phyloP scores from a whole-genome alignment of 2,329 filamentous ascomycete species.

The Hirsutella rhossiliensis region DNA sequence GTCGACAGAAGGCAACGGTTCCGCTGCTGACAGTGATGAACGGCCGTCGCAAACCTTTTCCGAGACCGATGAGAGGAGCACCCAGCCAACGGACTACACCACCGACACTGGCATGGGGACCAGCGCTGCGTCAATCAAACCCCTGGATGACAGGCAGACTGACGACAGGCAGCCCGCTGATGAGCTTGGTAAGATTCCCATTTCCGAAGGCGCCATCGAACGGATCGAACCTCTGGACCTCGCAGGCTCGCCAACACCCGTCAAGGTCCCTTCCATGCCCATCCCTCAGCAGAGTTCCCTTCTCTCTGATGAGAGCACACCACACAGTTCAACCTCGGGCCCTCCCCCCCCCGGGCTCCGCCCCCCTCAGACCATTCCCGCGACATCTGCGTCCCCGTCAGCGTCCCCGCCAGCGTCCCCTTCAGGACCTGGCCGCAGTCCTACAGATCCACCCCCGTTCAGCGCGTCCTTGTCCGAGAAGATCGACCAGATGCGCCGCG shows the following conservation, averaged over 20 bases:
- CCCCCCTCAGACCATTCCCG: neutral
- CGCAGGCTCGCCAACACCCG: constrained; percentile 21
- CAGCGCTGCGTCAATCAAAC: constrained; percentile 15
- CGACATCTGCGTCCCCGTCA: constrained; percentile 7
- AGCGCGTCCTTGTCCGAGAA: constrained; percentile 28
- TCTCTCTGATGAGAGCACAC: neutral
- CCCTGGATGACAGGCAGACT: constrained; percentile 5
- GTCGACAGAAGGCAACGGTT: constrained; percentile 54
- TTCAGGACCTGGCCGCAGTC: constrained; percentile 6
- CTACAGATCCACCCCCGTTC: constrained; percentile 6
- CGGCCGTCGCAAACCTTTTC: constrained; percentile 31
- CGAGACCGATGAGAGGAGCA: constrained; percentile 34
- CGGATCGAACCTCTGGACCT: constrained; percentile 39
- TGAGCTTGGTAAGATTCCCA: constrained; percentile 18
- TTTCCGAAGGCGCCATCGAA: constrained; percentile 26
- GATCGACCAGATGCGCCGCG: constrained; percentile 38
- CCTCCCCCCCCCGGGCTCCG: neutral
- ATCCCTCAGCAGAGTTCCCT: neutral
- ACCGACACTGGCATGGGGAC: constrained; percentile 21
- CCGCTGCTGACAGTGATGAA: constrained; percentile 39
- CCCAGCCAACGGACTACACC: constrained; percentile 26
- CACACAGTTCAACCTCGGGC: neutral
- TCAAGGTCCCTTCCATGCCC: constrained; percentile 9
- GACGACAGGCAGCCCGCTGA: constrained; percentile 11
- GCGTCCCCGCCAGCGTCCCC: constrained; percentile 13